Evolutionary conservation across 768 basidiomycete genomes (phyloP), one percentile per base, ranked within the genome.

Genomic region (Mycena amicta): DNA sequence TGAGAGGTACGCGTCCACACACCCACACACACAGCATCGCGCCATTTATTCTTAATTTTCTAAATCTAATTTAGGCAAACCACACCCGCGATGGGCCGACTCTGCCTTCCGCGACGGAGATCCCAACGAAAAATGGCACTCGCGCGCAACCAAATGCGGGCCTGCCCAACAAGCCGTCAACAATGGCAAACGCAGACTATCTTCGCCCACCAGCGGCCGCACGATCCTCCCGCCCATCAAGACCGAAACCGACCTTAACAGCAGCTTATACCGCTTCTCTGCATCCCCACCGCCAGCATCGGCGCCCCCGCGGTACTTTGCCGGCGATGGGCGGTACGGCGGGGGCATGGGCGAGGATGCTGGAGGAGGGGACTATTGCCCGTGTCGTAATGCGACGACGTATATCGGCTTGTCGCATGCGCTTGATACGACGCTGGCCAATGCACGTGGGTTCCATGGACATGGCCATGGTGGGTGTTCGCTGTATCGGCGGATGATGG

Each of bases 41-140:
- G n/a, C n/a, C n/a, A n/a, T n/a, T n/a, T n/a, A n/a, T n/a, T 50
- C 61, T 53, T 33, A 16, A 37, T 39, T 52, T 33, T 20, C 45
- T 23, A n/a, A 25, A 52, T 52, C 52, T 30, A 5, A 41, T 50
- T 67, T n/a, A 92, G 91, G 90, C 62, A 92, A 93, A 71, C 91
- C 91, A 12, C 91, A 93, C 71, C 91, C 91, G 49, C 86, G 90
- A 33, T 93, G 91, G 91, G 89, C 90, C 11, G 89, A 92, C 64
- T 81, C 79, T 67, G 87, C 78, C 74, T 90, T 89, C 72, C 83
- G 89, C 55, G 88, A 91, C 64, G 89, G 88, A 20, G 90, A 92
- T 71, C 84, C 89, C 3, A 86, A 85, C 64, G 90, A 92, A 75
- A 89, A 90, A 69, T 92, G 90, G 90, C 90, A 92, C 70, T 92